Conservation (phyloP, 345 rosid genomes). For the Melaleuca alternifolia region DNA sequence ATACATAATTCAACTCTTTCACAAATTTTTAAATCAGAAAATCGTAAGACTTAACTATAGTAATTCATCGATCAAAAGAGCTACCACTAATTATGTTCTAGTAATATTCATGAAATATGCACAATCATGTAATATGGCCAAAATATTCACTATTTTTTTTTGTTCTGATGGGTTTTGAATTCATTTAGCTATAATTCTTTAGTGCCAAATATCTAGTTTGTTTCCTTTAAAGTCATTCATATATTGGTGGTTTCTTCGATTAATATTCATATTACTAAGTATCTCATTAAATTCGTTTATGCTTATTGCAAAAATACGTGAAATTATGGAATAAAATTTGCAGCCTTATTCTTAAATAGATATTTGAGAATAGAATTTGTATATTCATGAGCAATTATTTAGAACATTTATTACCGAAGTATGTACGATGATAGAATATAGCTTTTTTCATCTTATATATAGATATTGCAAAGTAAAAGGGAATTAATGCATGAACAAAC, state of each 20-base stretch:
- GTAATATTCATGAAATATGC: background rate
- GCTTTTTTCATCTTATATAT: background rate
- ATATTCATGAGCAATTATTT: too few species aligned
- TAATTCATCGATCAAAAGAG: background rate
- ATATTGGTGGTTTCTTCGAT: background rate
- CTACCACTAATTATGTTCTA: background rate
- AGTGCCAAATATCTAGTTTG: too few species aligned
- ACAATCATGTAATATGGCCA: too few species aligned
- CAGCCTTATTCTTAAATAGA: background rate
- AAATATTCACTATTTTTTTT: too few species aligned
- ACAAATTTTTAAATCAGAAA: background rate
- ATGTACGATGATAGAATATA: background rate
- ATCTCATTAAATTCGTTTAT: background rate
- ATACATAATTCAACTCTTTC: background rate
- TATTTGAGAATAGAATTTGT: too few species aligned
- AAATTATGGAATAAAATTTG: background rate
- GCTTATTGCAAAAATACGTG: background rate
- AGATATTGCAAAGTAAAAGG: background rate
- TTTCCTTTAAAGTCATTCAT: background rate
- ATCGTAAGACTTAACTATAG: background rate
- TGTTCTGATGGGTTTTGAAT: too few species aligned
- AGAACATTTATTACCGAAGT: background rate
- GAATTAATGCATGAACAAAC: background rate
- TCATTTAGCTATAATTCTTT: too few species aligned
- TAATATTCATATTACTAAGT: background rate